Conservation (phyloP, 139 green algal genomes). For the Coelastrella sp. region DNA sequence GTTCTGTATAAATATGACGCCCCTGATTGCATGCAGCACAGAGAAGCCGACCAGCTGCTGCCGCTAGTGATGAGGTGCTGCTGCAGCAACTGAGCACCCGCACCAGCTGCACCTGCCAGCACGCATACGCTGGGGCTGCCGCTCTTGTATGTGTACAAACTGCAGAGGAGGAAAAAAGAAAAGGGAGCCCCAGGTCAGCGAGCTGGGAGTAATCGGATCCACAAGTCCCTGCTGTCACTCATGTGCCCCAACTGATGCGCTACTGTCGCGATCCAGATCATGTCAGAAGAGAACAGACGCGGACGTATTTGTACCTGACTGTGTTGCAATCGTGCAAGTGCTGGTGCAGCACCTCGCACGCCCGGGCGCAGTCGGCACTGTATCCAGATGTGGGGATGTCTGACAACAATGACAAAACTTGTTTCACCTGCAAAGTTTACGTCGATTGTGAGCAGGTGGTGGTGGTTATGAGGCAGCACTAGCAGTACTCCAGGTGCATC, state of each 20-base stretch:
- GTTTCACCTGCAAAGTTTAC: neutral
- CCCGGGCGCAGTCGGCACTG: neutral
- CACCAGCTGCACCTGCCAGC: constrained; percentile 6
- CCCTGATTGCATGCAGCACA: constrained; percentile 22
- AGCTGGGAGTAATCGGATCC: neutral
- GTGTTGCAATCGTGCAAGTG: neutral
- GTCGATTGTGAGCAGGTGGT: too few species aligned
- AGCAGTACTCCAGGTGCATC: too few species aligned
- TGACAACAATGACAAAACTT: neutral
- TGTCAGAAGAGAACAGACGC: neutral
- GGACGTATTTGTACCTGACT: neutral
- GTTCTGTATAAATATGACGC: constrained; percentile 1
- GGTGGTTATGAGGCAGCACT: too few species aligned
- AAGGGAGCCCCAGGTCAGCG: neutral
- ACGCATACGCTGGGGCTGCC: constrained; percentile 32
- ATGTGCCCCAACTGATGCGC: neutral
- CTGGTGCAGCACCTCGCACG: neutral
- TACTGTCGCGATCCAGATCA: neutral
- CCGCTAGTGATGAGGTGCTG: constrained; percentile 8
- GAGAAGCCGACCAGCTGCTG: constrained; percentile 20
- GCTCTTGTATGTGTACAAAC: constrained; percentile 3
- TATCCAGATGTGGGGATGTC: neutral
- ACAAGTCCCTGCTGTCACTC: neutral
- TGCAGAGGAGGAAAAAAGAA: neutral
- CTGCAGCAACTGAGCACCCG: constrained; percentile 5